phyloP scores from a whole-genome alignment of 2,329 filamentous ascomycete genomes.

The Monosporascus sp. region DNA sequence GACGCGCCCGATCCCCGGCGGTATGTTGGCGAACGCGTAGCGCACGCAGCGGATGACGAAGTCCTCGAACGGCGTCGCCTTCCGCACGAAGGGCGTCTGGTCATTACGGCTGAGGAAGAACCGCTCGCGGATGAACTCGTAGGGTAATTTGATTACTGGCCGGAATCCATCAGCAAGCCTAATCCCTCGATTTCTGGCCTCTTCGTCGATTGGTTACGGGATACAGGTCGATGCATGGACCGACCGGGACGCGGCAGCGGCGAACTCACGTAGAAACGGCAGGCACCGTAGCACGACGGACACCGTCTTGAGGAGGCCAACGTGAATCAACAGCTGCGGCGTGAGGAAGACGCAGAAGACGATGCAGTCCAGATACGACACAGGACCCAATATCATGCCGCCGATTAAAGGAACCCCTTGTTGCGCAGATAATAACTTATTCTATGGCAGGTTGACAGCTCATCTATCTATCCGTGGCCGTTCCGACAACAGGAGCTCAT shows the following conservation, averaged over 20 bases:
- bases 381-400: slow-evolving; percentile 66
- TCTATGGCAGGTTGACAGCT: no score
- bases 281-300: slow-evolving; percentile 55
- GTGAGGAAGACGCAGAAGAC: slow-evolving; percentile 66
- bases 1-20: slow-evolving; percentile 62
- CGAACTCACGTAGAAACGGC: slow-evolving; percentile 61
- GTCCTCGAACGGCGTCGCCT: slow-evolving; percentile 70
- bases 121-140: slow-evolving; percentile 52
- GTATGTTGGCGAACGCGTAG: slow-evolving; percentile 70
- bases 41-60: slow-evolving; percentile 71
- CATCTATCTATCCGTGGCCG: no score
- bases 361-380: slow-evolving; percentile 71
- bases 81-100: slow-evolving; percentile 59
- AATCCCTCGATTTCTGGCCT: neutral
- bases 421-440: no score
- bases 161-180: neutral
- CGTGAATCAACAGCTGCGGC: slow-evolving; percentile 65
- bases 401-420: neutral
- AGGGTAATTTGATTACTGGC: slow-evolving; percentile 54
- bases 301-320: slow-evolving; percentile 56
- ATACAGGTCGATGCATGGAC: no score
- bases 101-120: slow-evolving; percentile 39
- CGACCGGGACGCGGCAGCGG: neutral
- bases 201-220: neutral
- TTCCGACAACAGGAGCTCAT: no score